Base-by-base conservation (phyloP, 2,329 filamentous ascomycete species). In the Knoxdaviesia proteae region DNA sequence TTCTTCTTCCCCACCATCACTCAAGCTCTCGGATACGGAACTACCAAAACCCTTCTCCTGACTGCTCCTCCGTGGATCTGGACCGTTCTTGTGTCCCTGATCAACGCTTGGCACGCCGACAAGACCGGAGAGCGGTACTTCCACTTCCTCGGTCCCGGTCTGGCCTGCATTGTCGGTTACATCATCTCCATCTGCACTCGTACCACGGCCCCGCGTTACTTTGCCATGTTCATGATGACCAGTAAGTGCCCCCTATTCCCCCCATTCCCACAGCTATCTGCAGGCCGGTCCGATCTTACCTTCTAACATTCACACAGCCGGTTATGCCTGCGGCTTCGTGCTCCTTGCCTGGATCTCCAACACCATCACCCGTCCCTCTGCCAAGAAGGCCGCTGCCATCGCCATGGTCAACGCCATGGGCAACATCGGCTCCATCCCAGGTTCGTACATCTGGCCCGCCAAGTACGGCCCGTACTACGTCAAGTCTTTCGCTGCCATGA, bases 321-420 rank as follows among this genome's bases (percentile, higher is more conserved):
- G 46, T 6, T 45, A 43, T 30, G 44, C 42, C 8, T 46, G 40
- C 10, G 46, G 46, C 11, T 48, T 46, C 42, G 45, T 46, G 7
- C 45, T 44, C 34, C 42, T 48, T 5, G 44, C 42, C 6, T 48
- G 47, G 47, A 48, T 44, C 7, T 42, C 47, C 30, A 45, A 45
- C 40, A 47, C 42, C 10, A 39, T 47, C 34, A 31, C 43, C 34
- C 41, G 39, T 9, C 47, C 47, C 5, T 29, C 43, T 5, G 45
- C 47, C 32, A 48, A 48, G 44, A 43, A 42, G 32, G 47, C 47
- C 2, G 47, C 66, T 1, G 66, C 68, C 0, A 62, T 67, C 40
- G 68, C 68, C 1, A 64, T 70, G 39, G 69, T 72, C 55, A 73
- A 72, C 49, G 62, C 64, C 2, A 53, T 72, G 30, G 67, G 65